Evolutionary conservation across 2,329 filamentous ascomycete species (phyloP), one percentile per base, ranked within the genome.

Genomic region (Ophiocordyceps robertsii): DNA sequence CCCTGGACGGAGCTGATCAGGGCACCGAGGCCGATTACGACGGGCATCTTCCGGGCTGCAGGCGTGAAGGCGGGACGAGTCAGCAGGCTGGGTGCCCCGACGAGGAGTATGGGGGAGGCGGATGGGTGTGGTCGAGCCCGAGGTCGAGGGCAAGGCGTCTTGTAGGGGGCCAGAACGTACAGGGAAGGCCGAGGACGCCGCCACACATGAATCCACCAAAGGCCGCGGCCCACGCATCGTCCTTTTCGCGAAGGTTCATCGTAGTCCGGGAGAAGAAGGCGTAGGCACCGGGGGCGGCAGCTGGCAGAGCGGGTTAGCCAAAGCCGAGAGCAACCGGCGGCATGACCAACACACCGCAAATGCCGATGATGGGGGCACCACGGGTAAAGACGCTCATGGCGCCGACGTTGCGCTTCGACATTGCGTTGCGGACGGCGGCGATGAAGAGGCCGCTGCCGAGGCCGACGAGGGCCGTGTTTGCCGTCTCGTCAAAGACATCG

Each of bases 201-300:
- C 89, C 89, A 40, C 75, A 79, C 40, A 84, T 68, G 63, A 92
- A 87, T 43, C 87, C 86, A 50, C 80, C 87, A 47, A 88, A 68
- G 35, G 77, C 75, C 43, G 80, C 69, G 62, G 89, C 92, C 66
- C 75, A 82, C 51, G 72, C 68, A 59, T 95, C 89, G 45, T 95
- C 77, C 67, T 83, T 87, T 64, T 88, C 73, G 56, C 88, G 81
- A 51, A 95, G 69, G 67, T 95, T 95, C 62, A 86, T 85, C 38
- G 82, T 73, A 40, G 85, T 83, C 53, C 73, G 75, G 53, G 75
- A 80, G 53, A 80, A 73, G 69, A 95, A 95, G 54, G 77, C 74
- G 64, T 87, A 94, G 47, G 81, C 73, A 55, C 77, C 80, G 56
- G 84, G 84, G 62, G 55, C 58, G 41, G 60, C 59, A 49, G 61